phyloP scores from a whole-genome alignment of 305 asterid species.

The Fraxinus dipetala region DNA sequence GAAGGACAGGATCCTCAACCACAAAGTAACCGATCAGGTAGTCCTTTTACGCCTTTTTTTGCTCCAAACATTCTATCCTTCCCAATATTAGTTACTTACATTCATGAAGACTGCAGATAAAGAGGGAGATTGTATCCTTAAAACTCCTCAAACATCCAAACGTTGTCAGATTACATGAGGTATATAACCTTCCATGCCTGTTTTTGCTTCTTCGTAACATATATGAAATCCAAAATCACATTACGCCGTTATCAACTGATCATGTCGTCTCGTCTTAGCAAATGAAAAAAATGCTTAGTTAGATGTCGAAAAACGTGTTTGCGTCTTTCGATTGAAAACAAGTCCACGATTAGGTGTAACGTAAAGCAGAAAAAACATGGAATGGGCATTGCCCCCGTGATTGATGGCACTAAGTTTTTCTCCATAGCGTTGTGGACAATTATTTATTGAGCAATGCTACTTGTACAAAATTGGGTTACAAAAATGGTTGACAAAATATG shows the following conservation, averaged over 20 bases:
- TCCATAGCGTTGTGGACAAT: neutral
- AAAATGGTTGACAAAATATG: too few relatives aligned
- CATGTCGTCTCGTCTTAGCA: neutral
- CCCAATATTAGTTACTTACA: neutral
- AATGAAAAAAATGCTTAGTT: neutral
- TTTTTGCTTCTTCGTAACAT: neutral
- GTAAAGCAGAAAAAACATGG: neutral
- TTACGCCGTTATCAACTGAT: neutral
- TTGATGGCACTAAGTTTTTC: neutral
- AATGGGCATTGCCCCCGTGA: neutral
- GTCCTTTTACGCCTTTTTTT: neutral
- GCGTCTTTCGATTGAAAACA: neutral
- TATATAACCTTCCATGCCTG: conserved; percentile 14
- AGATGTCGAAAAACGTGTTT: neutral
- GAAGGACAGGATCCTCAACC: conserved; percentile 62
- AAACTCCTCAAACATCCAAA: conserved; percentile 92
- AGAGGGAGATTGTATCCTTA: conserved; percentile 90
- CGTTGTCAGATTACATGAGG: conserved; percentile 85
- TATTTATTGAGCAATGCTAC: neutral
- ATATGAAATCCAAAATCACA: neutral
- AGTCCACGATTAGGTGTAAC: neutral
- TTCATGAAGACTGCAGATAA: conserved; percentile 54
- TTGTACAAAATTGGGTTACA: too few relatives aligned
- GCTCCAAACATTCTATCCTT: neutral
- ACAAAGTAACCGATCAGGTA: conserved; percentile 72